Evolutionary conservation across 2,329 filamentous ascomycete genomes (phyloP), one percentile per base, ranked within the genome.

Genomic region (Fusarium drepaniforme): DNA sequence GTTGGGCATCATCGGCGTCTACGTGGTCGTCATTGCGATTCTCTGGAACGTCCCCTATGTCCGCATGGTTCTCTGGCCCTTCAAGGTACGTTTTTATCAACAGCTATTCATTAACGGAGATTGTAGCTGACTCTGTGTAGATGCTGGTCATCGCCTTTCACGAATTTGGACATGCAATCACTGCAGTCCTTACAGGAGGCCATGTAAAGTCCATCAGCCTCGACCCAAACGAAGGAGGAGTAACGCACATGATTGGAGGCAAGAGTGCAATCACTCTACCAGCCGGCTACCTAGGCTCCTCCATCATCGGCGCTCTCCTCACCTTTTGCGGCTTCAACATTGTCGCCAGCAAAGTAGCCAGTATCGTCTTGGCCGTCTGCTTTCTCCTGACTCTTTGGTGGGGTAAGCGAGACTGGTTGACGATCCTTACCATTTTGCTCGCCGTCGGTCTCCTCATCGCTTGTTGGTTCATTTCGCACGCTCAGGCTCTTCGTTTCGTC

Each of bases 81-180:
- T 96, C 86, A 96, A 96, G 85, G 92, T 93, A 81, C 74, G 81
- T 71, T 18, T 5, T 21, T 12, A 6, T n/a, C 46, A 4, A 25
- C 56, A n/a, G 11, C 9, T 5, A 4, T 3, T 12, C 15, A 6
- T 37, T 15, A n/a, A 35, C 15, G 7, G 28, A 40, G 46, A 35
- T 9, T 9, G 53, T 40, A 71, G 65, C 64, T 76, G 28, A 75
- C 51, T 40, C 30, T 40, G 30, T 49, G 2, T 68, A 93, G 91
- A 95, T 95, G 93, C 88, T 96, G 23, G 93, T 94, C 62, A 95
- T 96, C 74, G 93, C 93, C 42, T 96, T 95, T 82, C 93, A 96
- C 83, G 93, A 96, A 76, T 92, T 95, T 79, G 90, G 92, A 15
- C 93, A 96, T 83, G 93, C 93, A 59, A 89, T 94, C 77, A 91